Base-by-base conservation (phyloP, 495 filamentous ascomycete genomes). In the Usnea hakonensis region DNA sequence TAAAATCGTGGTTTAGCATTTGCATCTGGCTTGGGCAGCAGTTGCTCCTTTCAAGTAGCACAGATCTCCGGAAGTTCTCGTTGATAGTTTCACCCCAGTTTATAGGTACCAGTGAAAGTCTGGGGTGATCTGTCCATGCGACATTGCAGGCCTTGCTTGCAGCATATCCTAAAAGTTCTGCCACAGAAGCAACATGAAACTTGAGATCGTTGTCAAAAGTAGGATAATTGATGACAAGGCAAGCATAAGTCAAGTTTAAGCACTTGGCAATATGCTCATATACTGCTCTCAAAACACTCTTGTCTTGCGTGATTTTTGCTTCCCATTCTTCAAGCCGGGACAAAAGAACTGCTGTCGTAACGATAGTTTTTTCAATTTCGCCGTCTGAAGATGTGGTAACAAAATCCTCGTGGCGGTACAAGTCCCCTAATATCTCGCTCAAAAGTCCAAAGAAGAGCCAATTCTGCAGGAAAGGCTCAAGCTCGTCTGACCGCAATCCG, bases 371-470 rank as follows among this genome's bases (percentile, higher is more conserved):
- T 21, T 59, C 50, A 21, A 5, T 35, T 36, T 63, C 54, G 35
- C 32, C 61, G 9, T 57, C 35, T 28, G 16, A 36, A 5, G 26
- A 32, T 21, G 26, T 48, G n/a, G 17, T 57, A 43, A 63, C 61
- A 48, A 63, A 63, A 5, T 63, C 61, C 21, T 58, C 35, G 37
- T 44, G 53, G 26, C 35, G 61, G 28, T 57, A 63, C 6, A 63
- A 46, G 38, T 46, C 61, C 19, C 54, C 53, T 36, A 63, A 21
- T 36, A 63, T 11, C 36, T 63, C 61, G 32, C 36, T 35, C 16
- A 63, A 28, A 57, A 63, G 61, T n/a, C 61, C 61, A 55, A 63
- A 63, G 38, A 63, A 63, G 54, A 63, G 61, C 61, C 61, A 63
- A 48, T 30, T 57, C 23, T 63, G 61, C 53, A 63, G 14, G 54